phyloP scores from a whole-genome alignment of 2,329 filamentous ascomycete genomes.

The Fusarium chuoi region DNA sequence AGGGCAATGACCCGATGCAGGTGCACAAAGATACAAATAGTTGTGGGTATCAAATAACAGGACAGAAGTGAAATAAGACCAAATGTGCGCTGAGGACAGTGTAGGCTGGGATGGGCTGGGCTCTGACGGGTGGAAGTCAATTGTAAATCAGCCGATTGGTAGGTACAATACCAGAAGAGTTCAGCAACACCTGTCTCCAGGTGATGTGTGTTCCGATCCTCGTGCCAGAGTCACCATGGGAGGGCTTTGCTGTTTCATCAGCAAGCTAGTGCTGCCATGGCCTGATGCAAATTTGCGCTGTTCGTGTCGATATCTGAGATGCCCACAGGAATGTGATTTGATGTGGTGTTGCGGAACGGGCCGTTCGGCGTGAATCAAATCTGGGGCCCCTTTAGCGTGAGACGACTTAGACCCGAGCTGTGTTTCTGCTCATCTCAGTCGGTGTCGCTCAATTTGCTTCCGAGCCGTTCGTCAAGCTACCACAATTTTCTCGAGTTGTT shows the following conservation, averaged over 20 bases:
- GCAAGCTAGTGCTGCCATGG: slow-evolving; percentile 8
- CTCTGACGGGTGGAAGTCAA: neutral
- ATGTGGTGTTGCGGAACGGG: slow-evolving; percentile 34
- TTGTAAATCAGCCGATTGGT: neutral
- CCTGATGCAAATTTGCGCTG: slow-evolving; percentile 1
- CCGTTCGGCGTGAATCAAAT: slow-evolving; percentile 34
- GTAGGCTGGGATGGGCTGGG: slow-evolving; percentile 1
- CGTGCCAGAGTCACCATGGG: neutral
- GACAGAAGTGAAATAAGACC: slow-evolving; percentile 38
- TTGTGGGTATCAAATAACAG: slow-evolving; percentile 45
- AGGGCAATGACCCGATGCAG: slow-evolving; percentile 8
- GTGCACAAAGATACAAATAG: slow-evolving; percentile 25
- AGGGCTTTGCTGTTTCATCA: neutral
- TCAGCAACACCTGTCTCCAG: slow-evolving; percentile 5
- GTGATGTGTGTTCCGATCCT: neutral
- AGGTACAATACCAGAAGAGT: neutral
- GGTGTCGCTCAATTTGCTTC: neutral
- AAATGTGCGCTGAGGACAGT: neutral
- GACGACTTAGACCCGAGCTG: neutral
- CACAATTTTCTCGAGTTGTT: neutral
- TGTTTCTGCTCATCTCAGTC: slow-evolving; percentile 6
- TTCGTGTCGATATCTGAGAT: slow-evolving; percentile 30
- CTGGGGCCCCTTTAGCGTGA: slow-evolving; percentile 9
- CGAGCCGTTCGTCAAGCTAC: neutral
- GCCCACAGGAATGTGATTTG: slow-evolving; percentile 13